A percentile compares a stretch with the other conserved stretches of the same genome.
phyloP scores from a whole-genome alignment of 768 basidiomycete genomes.

The Boletus subparvulus region DNA sequence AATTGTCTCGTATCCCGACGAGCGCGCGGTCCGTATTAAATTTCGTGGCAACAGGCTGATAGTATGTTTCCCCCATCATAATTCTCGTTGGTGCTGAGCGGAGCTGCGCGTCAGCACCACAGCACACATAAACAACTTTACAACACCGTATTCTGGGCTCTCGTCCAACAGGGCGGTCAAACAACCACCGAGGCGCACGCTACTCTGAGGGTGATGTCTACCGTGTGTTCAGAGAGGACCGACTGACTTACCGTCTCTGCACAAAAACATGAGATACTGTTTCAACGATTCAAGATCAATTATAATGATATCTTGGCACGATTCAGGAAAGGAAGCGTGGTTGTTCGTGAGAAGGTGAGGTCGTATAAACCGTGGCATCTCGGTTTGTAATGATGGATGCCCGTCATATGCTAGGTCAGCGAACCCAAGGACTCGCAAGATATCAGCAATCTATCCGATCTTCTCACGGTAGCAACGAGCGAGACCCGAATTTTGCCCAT shows the following conservation, averaged over 20 bases:
- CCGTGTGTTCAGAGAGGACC: background rate
- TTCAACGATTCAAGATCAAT: constrained; percentile 78
- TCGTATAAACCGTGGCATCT: background rate
- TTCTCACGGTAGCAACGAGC: background rate
- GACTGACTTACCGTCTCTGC: constrained; percentile 63
- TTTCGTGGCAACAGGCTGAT: constrained; percentile 94
- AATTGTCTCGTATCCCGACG: constrained; percentile 76
- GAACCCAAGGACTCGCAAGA: constrained; percentile 4
- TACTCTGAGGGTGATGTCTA: constrained; percentile 58
- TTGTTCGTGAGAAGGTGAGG: constrained; percentile 65
- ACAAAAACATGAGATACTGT: constrained; percentile 91
- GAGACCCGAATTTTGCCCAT: constrained; percentile 19
- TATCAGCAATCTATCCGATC: background rate
- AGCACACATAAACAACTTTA: constrained; percentile 99
- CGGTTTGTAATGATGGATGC: background rate
- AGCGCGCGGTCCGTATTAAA: constrained; percentile 79
- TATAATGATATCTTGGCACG: constrained; percentile 74
- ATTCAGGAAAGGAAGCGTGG: constrained; percentile 82
- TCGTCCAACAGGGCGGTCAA: constrained; percentile 80
- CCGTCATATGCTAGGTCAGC: background rate
- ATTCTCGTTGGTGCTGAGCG: constrained; percentile 6
- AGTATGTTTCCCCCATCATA: constrained; percentile 52
- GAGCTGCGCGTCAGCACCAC: constrained; percentile 20
- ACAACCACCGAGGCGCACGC: constrained; percentile 80
- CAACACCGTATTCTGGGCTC: constrained; percentile 94